Base-by-base conservation (phyloP, 139 green algal species). In the Tetraselmis chui region DNA sequence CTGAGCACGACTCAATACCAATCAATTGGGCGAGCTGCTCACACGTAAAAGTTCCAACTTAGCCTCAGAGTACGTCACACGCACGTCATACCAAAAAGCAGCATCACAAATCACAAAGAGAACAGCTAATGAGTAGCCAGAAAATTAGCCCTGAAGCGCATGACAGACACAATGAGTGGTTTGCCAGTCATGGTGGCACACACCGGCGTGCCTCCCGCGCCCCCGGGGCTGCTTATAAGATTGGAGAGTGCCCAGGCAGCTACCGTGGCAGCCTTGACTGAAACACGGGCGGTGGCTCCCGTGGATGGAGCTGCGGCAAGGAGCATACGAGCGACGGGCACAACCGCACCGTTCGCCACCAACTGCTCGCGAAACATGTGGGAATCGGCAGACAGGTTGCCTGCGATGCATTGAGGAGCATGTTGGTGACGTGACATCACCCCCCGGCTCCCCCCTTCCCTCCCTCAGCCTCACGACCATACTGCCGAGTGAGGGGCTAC, bases 211-310 rank as follows among this genome's bases (percentile, higher is more conserved):
- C 78, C 79, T 31, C 84, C 81, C 78, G 83, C 78, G 18, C 25
- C 28, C 31, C 81, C 82, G 18, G 87, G 85, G n/a, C 83, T 78
- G 28, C 29, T 58, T 0, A 91, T 30, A 31, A 91, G 27, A 59
- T 85, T 91, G 31, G 29, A 78, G 1, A 91, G 83, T 25, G 88
- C 88, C 88, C 88, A 91, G 58, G 88, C 83, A 2, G 84, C 86
- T 24, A 87, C 91, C 27, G 83, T 82, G 23, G 74, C 82, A 1
- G 88, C 86, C 0, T 78, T 76, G 23, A 91, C 29, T 1, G 30
- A 67, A 0, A 78, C 32, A n/a, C n/a, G n/a, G n/a, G n/a, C n/a
- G n/a, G n/a, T n/a, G n/a, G n/a, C n/a, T n/a, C n/a, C 45, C n/a
- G 31, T 77, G 26, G 74, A 28, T 1, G 80, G 28, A 77, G 59